These are phyloP conservation scores for Firmiana major DNA, from an alignment of 345 rosid species.

Conservation along the genomic window DNA sequence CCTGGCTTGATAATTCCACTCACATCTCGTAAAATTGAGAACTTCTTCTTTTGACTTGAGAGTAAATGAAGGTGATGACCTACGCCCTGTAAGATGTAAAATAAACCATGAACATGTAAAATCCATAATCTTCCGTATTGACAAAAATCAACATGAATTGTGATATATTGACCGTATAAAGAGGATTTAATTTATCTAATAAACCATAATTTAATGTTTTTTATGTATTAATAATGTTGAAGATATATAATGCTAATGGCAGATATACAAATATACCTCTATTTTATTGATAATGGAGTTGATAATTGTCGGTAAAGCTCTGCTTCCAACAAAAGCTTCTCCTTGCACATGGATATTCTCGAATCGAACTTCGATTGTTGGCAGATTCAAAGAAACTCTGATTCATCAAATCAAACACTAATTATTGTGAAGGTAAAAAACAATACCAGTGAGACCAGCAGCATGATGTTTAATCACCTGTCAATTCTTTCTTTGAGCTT, in stretches of 20 bases:
- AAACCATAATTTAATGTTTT: no score
- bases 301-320: constrained; percentile 38
- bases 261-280: constrained; percentile 29
- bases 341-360: constrained; percentile 34
- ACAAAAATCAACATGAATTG: no score
- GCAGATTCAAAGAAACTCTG: constrained; percentile 15
- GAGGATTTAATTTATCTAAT: no score
- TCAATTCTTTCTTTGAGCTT: constrained; percentile 39
- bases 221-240: no score
- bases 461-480: constrained; percentile 17
- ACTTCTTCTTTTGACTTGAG: constrained; percentile 32
- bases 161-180: no score
- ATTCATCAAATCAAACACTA: neutral
- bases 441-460: neutral
- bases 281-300: constrained; percentile 24
- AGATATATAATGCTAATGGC: no score
- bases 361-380: constrained; percentile 46
- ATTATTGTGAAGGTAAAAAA: constrained; percentile 19
- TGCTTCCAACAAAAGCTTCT: constrained; percentile 33
- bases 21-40: constrained; percentile 45
- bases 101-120: neutral
- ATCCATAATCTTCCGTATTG: neutral
- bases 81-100: constrained; percentile 7
- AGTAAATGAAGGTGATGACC: constrained; percentile 23
- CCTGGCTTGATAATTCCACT: constrained; percentile 69